Base-by-base conservation (phyloP, 176 grass and related monocot species). In the Poa pratensis region DNA sequence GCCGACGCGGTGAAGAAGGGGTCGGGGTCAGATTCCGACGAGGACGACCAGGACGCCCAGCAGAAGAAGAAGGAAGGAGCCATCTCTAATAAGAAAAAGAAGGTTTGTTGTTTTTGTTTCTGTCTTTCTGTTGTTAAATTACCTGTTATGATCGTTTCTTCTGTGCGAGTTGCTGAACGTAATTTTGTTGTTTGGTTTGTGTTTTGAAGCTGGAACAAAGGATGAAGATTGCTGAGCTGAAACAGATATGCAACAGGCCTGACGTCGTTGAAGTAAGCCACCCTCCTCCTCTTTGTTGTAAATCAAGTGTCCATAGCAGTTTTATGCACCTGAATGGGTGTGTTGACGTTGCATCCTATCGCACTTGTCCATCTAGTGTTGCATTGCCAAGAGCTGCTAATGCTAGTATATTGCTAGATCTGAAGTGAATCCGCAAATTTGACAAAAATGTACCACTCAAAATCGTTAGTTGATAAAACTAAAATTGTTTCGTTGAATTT, bases 221-320 rank as follows among this genome's bases (percentile, higher is more conserved):
- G 77, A 98, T 98, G 93, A 95, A 98, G 74, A 98, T 98, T 70
- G 96, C 93, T 69, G 87, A 92, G 42, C 77, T 98, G 74, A 98
- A 98, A 84, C 89, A 95, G 86, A 83, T 95, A 70, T 92, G 85
- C 93, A 90, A 92, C 24, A 92, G 87, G 80, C 91, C 96, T 60
- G 96, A 98, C 15, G 96, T 98, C 0, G 93, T 98, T 48, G 96
- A 98, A 91, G 93, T 98, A 78, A 43, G 19, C 3, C 12, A 52
- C 34, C 39, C 26, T 2, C 18, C 7, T 9, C 69, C 11, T 34
- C 26, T 67, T 80, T 26, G 1, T 10, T 74, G 68, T 61, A 59
- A 45, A 42, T 73, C 57, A 70, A n/a, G 37, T 83, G 39, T 1
- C 2, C 4, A 3, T 28, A 10, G 23, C 16, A 34, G 1, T 60